These are phyloP conservation scores for Avena sativa DNA, from an alignment of 176 grass and related monocot species.

Conservation along the genomic window DNA sequence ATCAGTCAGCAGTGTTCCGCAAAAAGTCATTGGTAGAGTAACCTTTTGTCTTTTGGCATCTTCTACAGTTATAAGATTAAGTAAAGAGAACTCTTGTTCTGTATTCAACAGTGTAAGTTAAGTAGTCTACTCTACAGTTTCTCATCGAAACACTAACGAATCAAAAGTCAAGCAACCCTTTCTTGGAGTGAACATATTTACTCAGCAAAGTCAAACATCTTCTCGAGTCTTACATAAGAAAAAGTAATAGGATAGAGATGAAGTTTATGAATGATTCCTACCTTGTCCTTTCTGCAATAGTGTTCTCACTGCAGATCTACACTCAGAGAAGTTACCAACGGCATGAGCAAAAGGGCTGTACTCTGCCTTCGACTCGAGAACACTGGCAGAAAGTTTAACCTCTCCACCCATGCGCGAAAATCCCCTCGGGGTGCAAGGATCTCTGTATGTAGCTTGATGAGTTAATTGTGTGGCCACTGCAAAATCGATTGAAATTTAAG, in stretches of 20 bases:
- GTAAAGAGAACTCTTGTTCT: neutral
- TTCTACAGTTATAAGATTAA: neutral
- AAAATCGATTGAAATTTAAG: slow-evolving; percentile 37
- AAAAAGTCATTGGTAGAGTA: neutral
- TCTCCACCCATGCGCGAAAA: slow-evolving; percentile 44
- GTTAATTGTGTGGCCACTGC: slow-evolving; percentile 65
- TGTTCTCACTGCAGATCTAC: slow-evolving; percentile 67
- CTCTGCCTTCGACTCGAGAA: slow-evolving; percentile 50
- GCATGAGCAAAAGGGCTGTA: slow-evolving; percentile 53
- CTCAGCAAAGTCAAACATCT: neutral
- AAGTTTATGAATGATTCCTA: slow-evolving; percentile 23
- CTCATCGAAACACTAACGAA: neutral
- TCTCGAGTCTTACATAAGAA: neutral
- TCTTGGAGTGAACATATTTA: neutral
- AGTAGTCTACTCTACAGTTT: neutral
- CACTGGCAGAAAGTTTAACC: slow-evolving; percentile 54
- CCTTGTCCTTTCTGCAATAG: slow-evolving; percentile 89
- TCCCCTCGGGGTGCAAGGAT: slow-evolving; percentile 89
- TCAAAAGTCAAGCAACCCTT: neutral
- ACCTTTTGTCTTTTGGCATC: neutral
- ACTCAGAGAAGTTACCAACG: slow-evolving; percentile 81
- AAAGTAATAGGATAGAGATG: slow-evolving; percentile 7
- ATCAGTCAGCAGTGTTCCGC: neutral
- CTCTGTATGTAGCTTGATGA: slow-evolving; percentile 65
- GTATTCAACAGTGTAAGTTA: neutral